These are phyloP conservation scores for Castanopsis chinensis DNA, from an alignment of 306 rosid genomes.

Conservation along the genomic window DNA sequence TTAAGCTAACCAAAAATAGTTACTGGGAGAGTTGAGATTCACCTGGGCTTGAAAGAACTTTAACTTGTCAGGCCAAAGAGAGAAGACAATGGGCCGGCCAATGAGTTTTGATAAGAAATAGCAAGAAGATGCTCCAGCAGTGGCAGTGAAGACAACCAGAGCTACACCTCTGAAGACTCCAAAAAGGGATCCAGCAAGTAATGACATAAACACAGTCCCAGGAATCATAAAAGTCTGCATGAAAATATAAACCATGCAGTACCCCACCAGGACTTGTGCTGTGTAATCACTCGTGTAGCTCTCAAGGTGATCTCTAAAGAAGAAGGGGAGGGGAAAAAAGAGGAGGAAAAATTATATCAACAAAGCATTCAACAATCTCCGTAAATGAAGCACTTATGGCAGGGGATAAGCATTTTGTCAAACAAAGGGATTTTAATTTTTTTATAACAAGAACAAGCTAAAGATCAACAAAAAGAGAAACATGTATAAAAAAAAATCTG, in stretches of 20 bases:
- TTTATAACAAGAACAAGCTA: background rate
- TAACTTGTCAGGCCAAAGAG: slow-evolving; percentile 86
- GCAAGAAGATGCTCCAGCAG: slow-evolving; percentile 98
- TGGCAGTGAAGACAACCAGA: slow-evolving; percentile 82
- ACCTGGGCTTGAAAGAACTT: slow-evolving; percentile 84
- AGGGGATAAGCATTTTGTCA: background rate
- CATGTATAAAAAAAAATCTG: background rate
- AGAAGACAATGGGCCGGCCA: slow-evolving; percentile 78
- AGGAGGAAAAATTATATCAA: background rate
- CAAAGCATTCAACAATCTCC: slow-evolving; percentile 14
- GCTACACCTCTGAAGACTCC: slow-evolving; percentile 89
- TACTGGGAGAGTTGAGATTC: slow-evolving; percentile 9
- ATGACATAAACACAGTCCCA: slow-evolving; percentile 97
- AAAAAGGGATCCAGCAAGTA: slow-evolving; percentile 96
- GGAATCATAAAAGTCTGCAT: slow-evolving; percentile 99
- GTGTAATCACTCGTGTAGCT: slow-evolving; percentile 98
- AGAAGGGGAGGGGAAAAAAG: slow-evolving; percentile 8
- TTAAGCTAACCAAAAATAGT: background rate
- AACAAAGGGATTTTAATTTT: background rate
- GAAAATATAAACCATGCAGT: slow-evolving; percentile 91
- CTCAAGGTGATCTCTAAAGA: slow-evolving; percentile 86
- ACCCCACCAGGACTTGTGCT: slow-evolving; percentile 92
- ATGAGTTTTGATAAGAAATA: slow-evolving; percentile 80
- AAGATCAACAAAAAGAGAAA: background rate
- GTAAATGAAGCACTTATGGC: background rate